Base-by-base conservation (phyloP, 495 filamentous ascomycete genomes). In the Geoglossum glabrum region DNA sequence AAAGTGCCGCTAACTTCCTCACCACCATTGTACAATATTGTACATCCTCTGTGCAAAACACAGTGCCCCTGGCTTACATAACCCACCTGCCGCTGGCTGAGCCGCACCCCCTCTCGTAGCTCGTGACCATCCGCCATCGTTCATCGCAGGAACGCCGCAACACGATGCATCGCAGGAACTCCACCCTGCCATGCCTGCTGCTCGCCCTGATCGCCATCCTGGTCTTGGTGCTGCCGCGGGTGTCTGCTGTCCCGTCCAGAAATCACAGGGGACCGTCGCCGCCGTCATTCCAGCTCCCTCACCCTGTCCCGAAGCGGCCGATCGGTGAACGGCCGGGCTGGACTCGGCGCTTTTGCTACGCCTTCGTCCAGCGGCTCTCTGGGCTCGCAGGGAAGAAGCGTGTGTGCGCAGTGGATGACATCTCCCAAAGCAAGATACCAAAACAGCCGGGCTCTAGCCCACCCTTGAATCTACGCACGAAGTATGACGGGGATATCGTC, bases 401-500 rank as follows among this genome's bases (percentile, higher is more conserved):
- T 52, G 23, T 0, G 6, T n/a, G 11, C 6, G 17, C 1, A 31
- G 49, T 5, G 23, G 17, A 52, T 11, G 11, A 28, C 1, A 27
- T 17, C 15, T n/a, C 23, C 25, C 7, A 30, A 17, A 52, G 49
- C 23, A 9, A 15, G 5, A 27, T 31, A 11, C 23, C 1, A 13
- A 28, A n/a, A 17, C 49, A 27, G 25, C 30, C 49, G 15, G 17
- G 11, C 31, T 38, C 23, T 5, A 6, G 30, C 23, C 68, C 71
- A 0, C 76, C 73, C 5, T 66, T 72, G 5, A 78, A 72, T 31
- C 70, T 83, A 30, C 70, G 79, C 19, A 74, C 79, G 31, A 76
- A 80, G 59, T 95, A 96, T 67, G 81, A 79, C 49, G 77, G 82
- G 46, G 84, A 95, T 66, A 74, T 95, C 17, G 90, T 98, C 15